phyloP scores from a whole-genome alignment of 192 early-diverging fungal species.

The Phlyctochytrium bullatum region DNA sequence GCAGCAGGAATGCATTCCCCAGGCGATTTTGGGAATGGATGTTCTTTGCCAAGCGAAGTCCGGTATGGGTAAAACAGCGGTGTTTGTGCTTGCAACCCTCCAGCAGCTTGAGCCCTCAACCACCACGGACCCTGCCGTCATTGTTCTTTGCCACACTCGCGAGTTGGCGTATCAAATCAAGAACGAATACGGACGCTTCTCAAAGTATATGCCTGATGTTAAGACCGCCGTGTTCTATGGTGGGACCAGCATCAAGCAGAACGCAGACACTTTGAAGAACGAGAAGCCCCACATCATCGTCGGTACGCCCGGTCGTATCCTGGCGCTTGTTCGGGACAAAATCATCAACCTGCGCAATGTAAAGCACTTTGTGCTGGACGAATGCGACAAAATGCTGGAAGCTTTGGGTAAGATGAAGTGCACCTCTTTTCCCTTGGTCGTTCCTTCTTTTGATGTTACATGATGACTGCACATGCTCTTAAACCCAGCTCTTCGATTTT shows the following conservation, averaged over 20 bases:
- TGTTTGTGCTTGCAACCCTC: slow-evolving; percentile 92
- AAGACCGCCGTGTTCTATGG: slow-evolving; percentile 94
- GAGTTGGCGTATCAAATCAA: slow-evolving; percentile 98
- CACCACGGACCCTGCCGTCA: slow-evolving; percentile 61
- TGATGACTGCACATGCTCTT: slow-evolving; percentile 4
- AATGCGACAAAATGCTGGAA: slow-evolving; percentile 98
- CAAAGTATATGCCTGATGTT: slow-evolving; percentile 91
- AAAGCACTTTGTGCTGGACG: slow-evolving; percentile 98
- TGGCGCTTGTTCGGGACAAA: slow-evolving; percentile 83
- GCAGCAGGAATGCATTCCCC: slow-evolving; percentile 98
- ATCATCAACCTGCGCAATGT: slow-evolving; percentile 75
- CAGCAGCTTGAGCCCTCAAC: slow-evolving; percentile 78
- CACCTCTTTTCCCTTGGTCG: neutral
- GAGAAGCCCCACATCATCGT: slow-evolving; percentile 96
- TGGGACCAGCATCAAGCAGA: slow-evolving; percentile 72
- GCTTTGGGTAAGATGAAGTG: slow-evolving; percentile 70
- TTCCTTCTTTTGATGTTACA: slow-evolving; percentile 8
- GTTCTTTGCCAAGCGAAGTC: slow-evolving; percentile 98
- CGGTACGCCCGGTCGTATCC: slow-evolving; percentile 93
- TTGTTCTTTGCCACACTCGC: slow-evolving; percentile 96
- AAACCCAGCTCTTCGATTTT: slow-evolving; percentile 12
- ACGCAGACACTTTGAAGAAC: slow-evolving; percentile 81
- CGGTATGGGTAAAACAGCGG: slow-evolving; percentile 99
- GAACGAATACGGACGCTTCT: slow-evolving; percentile 95
- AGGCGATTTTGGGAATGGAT: slow-evolving; percentile 95